phyloP scores from a whole-genome alignment of 176 grass and related monocot species.

The Panicum miliaceum region DNA sequence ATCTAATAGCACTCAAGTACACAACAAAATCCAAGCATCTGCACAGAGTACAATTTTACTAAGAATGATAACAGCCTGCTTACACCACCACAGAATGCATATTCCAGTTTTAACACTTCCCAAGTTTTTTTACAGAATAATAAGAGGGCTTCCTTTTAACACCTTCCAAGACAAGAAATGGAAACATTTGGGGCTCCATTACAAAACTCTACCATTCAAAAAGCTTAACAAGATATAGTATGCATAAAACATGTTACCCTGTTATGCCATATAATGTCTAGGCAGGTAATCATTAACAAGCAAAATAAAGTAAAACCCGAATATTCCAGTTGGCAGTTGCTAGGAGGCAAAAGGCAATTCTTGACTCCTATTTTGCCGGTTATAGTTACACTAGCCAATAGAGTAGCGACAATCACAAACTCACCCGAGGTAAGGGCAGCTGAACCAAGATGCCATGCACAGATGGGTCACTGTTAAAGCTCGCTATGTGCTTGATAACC shows the following conservation, averaged over 20 bases:
- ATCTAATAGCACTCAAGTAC: not conserved
- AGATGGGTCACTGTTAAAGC: conserved; percentile 74
- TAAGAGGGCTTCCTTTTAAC: not conserved
- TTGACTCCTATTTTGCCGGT: not conserved
- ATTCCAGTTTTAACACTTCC: not conserved
- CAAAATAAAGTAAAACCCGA: conserved; percentile 20
- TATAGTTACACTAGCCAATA: not conserved
- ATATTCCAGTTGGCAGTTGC: not conserved
- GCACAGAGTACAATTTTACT: not conserved
- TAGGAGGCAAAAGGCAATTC: not conserved
- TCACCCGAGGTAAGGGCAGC: conserved; percentile 85
- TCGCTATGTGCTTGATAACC: conserved; percentile 67
- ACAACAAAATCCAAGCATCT: not conserved
- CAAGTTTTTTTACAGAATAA: not conserved
- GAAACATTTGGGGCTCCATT: not conserved
- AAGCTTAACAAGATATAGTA: not conserved
- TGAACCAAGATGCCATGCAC: conserved; percentile 97
- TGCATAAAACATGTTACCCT: not conserved
- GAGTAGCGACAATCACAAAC: conserved; percentile 8
- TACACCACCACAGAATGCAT: not conserved
- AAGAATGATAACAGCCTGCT: not conserved
- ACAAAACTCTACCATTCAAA: not conserved
- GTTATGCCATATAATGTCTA: conserved; percentile 3
- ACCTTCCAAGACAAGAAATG: not conserved
- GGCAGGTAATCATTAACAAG: not conserved